phyloP scores from a whole-genome alignment of 371 early-diverging fungal genomes.

The Vairimorpha apis region DNA sequence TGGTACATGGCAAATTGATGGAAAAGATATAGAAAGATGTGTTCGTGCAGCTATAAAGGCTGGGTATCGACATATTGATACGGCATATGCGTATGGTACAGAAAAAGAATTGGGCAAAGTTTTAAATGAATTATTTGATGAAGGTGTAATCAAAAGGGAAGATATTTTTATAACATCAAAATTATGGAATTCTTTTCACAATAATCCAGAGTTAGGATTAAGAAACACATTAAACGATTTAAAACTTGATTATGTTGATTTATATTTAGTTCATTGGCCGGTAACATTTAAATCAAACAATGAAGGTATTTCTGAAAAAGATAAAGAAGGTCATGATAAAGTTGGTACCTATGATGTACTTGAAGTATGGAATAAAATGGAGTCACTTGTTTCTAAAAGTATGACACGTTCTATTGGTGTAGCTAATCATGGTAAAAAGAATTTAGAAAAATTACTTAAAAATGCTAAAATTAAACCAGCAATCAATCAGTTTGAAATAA shows the following conservation, averaged over 20 bases:
- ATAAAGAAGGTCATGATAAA: conserved; percentile 63
- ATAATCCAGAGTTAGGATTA: conserved; percentile 62
- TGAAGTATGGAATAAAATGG: conserved; percentile 71
- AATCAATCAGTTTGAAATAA: conserved; percentile 76
- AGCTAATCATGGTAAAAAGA: conserved; percentile 69
- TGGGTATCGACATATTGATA: conserved; percentile 74
- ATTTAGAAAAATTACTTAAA: conserved; percentile 67
- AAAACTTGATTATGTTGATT: conserved; percentile 73
- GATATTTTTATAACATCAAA: conserved; percentile 79
- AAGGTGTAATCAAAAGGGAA: conserved; percentile 66
- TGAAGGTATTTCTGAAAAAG: conserved; percentile 39
- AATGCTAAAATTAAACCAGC: conserved; percentile 70
- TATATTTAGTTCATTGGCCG: conserved; percentile 78
- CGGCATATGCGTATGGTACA: conserved; percentile 69
- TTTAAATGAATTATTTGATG: conserved; percentile 66
- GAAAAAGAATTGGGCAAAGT: conserved; percentile 73
- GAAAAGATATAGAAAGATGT: conserved; percentile 63
- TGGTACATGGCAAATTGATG: conserved; percentile 55
- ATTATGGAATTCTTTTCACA: conserved; percentile 71
- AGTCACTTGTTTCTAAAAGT: conserved; percentile 65
- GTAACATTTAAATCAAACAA: conserved; percentile 48
- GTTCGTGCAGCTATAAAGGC: conserved; percentile 65
- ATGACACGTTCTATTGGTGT: conserved; percentile 71
- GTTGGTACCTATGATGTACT: conserved; percentile 60
- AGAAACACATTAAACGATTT: conserved; percentile 68